Evolutionary conservation across 2,329 filamentous ascomycete genomes (phyloP).

Genomic region (Xylariaceae sp.): DNA sequence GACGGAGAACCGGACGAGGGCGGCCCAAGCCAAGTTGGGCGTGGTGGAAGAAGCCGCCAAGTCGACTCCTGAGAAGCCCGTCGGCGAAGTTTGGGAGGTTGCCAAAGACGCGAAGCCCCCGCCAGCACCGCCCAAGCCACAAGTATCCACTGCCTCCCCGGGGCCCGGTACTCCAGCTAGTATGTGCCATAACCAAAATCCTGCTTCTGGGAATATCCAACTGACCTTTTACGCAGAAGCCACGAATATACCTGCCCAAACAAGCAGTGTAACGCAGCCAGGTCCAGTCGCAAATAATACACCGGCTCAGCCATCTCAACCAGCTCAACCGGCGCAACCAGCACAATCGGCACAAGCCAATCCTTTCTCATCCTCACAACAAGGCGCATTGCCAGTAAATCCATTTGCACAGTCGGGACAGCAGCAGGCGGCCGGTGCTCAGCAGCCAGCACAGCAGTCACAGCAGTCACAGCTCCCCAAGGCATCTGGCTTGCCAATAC

Average conservation of each 20-base stretch:
- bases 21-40: constrained; percentile 65
- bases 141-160: constrained; percentile 13
- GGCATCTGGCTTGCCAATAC: constrained; percentile 33
- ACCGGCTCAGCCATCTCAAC: background rate
- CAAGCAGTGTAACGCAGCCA: background rate
- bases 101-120: constrained; percentile 63
- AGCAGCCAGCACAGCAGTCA: constrained; percentile 10
- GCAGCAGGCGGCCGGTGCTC: constrained; percentile 8
- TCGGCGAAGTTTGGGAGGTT: constrained; percentile 81
- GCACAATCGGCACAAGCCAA: constrained; percentile 5
- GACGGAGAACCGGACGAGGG: constrained; percentile 64
- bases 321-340: constrained; percentile 8
- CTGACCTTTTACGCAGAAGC: constrained; percentile 7
- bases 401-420: constrained; percentile 14
- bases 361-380: constrained; percentile 1
- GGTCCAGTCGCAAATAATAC: background rate
- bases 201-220: background rate
- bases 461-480: constrained; percentile 28
- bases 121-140: constrained; percentile 24
- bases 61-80: constrained; percentile 80
- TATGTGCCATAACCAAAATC: constrained; percentile 1
- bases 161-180: background rate
- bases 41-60: constrained; percentile 76
- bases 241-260: constrained; percentile 5
- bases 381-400: constrained; percentile 12